Base-by-base conservation (phyloP, 805 yeast species). In the Kuraishia ogatae region DNA sequence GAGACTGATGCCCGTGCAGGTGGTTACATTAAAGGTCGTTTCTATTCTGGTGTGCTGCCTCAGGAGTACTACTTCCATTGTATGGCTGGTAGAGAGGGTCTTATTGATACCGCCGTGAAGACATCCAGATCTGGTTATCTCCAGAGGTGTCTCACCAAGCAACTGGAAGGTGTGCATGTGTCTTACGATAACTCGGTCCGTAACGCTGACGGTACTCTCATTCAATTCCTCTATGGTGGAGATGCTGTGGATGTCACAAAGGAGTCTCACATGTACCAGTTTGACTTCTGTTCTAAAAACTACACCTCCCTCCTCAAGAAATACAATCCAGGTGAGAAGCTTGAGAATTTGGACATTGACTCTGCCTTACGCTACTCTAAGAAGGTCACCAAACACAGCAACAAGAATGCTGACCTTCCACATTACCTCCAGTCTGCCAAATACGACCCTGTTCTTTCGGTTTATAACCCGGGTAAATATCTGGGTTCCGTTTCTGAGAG, bases 81-180 rank as follows among this genome's bases (percentile, higher is more conserved):
- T 79, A 94, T 94, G 99, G 99, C 99, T 55, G 99, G 99, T 74
- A 87, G 99, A 78, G 99, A 94, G 79, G 99, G 99, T 76, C 82
- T 94, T 67, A 94, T 94, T 75, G 99, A 94, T 80, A 94, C 99
- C 57, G 99, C 99, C 53, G 99, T 94, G 60, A 94, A 94, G 75
- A 94, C 99, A 10, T 89, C 97, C 21, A 85, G 97, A 74, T 92
- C 98, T 57, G 99, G 99, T 68, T 94, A 94, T 74, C 80, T 94
- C 71, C 99, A 94, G 76, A 85, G 99, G 76, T 96, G 99, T 82
- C 81, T 94, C 73, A 94, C 97, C 57, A 94, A 94, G 73, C 99
- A 94, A 75, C 79, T 94, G 60, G 99, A 94, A 72, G 99, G 99
- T 77, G 96, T 94, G 28, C 96, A 89, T 63, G 86, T 90, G 46